These are phyloP conservation scores for Neoarthrinium moseri DNA, from an alignment of 2,329 filamentous ascomycete genomes.

Conservation along the genomic window DNA sequence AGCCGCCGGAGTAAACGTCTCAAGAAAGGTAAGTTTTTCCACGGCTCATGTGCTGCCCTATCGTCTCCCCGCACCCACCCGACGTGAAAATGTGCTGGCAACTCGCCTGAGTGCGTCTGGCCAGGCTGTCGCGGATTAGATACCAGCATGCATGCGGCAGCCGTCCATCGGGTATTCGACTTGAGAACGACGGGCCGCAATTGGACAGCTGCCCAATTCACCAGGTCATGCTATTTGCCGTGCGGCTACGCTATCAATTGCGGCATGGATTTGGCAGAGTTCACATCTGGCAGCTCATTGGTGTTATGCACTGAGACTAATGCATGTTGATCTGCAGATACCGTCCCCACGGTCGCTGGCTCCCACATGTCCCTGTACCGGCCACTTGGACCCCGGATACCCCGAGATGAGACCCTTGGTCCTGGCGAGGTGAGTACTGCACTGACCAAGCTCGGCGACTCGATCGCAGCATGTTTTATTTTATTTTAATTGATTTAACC, in stretches of 20 bases:
- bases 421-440: constrained; percentile 39
- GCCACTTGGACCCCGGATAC: constrained; percentile 69
- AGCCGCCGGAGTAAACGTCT: constrained; percentile 88
- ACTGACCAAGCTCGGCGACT: background rate
- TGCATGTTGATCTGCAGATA: constrained; percentile 42
- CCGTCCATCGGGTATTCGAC: too few species aligned
- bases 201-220: too few species aligned
- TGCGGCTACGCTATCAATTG: constrained; percentile 12
- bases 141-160: background rate
- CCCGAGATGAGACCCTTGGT: constrained; percentile 49
- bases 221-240: constrained; percentile 17
- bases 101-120: too few species aligned
- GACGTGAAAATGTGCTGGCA: too few species aligned
- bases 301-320: constrained; percentile 31
- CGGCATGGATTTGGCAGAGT: constrained; percentile 8
- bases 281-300: background rate
- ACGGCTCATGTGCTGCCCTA: background rate
- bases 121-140: too few species aligned
- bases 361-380: constrained; percentile 96
- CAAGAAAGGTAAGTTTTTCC: constrained; percentile 69
- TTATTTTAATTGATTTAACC: constrained; percentile 18
- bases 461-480: background rate
- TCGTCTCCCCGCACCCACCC: background rate
- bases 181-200: too few species aligned
- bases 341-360: constrained; percentile 82